These are phyloP conservation scores for Prunus yedoensis DNA, from an alignment of 331 rosid species.

Conservation along the genomic window DNA sequence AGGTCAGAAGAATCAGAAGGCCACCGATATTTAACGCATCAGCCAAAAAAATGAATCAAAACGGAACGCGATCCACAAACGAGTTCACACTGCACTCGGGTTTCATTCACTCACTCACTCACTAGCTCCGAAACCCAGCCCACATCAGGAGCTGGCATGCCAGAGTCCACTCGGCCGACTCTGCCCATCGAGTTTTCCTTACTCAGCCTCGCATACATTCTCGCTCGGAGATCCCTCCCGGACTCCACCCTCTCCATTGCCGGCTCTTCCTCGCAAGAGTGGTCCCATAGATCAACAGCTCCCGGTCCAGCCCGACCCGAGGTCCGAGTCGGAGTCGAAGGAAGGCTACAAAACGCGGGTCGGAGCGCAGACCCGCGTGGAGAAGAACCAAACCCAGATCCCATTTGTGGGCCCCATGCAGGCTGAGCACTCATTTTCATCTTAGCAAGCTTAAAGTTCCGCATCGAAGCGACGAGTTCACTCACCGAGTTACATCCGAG, in stretches of 20 bases:
- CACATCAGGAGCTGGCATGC: constrained; percentile 39
- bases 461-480: constrained; percentile 46
- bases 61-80: neutral
- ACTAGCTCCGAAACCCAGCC: constrained; percentile 61
- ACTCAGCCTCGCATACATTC: constrained; percentile 65
- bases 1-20: constrained; percentile 29
- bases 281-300: constrained; percentile 35
- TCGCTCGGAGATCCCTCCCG: constrained; percentile 64
- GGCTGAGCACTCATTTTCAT: constrained; percentile 22
- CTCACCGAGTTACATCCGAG: constrained; percentile 26
- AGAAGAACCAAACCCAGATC: constrained; percentile 33
- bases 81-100: neutral
- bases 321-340: constrained; percentile 24
- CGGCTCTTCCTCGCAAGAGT: constrained; percentile 46
- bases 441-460: constrained; percentile 38
- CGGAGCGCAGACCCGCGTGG: constrained; percentile 35
- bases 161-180: constrained; percentile 13
- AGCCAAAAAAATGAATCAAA: constrained; percentile 5
- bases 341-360: constrained; percentile 25
- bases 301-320: neutral
- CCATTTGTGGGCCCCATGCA: constrained; percentile 20
- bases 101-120: constrained; percentile 42
- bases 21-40: constrained; percentile 21
- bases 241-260: constrained; percentile 86
- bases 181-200: constrained; percentile 50